A percentile compares a stretch with the other conserved stretches of the same genome.
phyloP scores from a whole-genome alignment of 257 asterid species.

The Oldenlandia corymbosa region DNA sequence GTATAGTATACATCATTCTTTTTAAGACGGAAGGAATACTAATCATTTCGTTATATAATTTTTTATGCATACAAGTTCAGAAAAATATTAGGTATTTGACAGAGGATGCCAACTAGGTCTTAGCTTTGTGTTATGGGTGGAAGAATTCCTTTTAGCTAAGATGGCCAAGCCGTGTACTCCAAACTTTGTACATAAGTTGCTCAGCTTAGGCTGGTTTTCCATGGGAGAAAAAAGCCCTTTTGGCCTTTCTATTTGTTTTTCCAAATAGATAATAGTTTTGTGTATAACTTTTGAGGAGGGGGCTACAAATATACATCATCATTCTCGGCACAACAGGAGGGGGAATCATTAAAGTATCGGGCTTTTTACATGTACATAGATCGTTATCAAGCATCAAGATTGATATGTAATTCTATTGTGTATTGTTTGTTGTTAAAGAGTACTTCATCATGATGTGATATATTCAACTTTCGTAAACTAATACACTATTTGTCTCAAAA shows the following conservation, averaged over 20 bases:
- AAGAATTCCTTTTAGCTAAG: not conserved
- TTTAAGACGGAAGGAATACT: too few species aligned
- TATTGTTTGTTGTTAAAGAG: not conserved
- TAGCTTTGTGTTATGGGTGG: not conserved
- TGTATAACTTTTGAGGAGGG: too few species aligned
- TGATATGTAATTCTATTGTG: not conserved
- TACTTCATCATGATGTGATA: not conserved
- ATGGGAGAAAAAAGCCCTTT: not conserved
- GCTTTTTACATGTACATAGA: too few species aligned
- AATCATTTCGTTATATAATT: too few species aligned
- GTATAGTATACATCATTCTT: too few species aligned
- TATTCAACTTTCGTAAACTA: not conserved
- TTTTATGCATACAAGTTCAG: slow-evolving; percentile 2
- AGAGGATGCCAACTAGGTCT: slow-evolving; percentile 23
- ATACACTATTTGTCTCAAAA: too few species aligned
- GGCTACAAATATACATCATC: not conserved
- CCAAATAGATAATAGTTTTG: not conserved
- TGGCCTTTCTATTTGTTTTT: slow-evolving; percentile 1
- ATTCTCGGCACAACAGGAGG: slow-evolving; percentile 6
- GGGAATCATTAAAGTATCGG: not conserved
- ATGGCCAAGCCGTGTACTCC: slow-evolving; percentile 11
- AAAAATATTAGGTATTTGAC: slow-evolving; percentile 3
- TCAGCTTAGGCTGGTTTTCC: not conserved
- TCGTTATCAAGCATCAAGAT: not conserved
- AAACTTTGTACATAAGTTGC: not conserved